Evolutionary conservation across 805 yeast species (phyloP).

Genomic region (Henningerozyma blattae): DNA sequence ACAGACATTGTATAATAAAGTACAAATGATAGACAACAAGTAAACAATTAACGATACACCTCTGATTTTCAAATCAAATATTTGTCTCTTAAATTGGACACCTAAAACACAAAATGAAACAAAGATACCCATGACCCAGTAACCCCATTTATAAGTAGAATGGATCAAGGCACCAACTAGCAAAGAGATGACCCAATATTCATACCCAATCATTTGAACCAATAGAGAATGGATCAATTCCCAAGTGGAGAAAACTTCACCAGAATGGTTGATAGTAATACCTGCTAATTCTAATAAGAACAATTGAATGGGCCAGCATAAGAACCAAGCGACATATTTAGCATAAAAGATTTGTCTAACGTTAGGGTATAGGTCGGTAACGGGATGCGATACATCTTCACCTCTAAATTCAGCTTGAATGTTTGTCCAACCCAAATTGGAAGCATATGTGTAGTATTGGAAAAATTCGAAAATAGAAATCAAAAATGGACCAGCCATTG

Average conservation of each 20-base stretch:
- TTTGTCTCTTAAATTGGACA: background rate
- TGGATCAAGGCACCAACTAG: conserved; percentile 33
- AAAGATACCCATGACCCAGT: conserved; percentile 31
- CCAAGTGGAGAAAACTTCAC: background rate
- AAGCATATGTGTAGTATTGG: conserved; percentile 46
- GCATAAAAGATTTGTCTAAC: conserved; percentile 46
- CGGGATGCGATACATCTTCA: conserved; percentile 30
- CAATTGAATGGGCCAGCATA: conserved; percentile 23
- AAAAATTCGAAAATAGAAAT: conserved; percentile 16
- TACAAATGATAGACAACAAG: background rate
- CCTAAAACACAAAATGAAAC: conserved; percentile 18
- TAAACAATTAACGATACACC: background rate
- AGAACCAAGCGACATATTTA: conserved; percentile 48
- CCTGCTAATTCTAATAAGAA: background rate
- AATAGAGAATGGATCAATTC: conserved; percentile 3
- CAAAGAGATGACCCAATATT: conserved; percentile 36
- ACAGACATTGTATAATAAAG: conserved; percentile 6
- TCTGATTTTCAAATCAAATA: background rate
- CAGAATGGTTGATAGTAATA: conserved; percentile 9
- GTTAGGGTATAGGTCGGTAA: conserved; percentile 19
- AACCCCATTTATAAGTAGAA: conserved; percentile 43
- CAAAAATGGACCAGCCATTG: conserved; percentile 34
- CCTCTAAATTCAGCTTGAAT: conserved; percentile 33
- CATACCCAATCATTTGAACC: conserved; percentile 32
- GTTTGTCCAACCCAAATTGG: conserved; percentile 45